Conservation (phyloP, 78 protist species). For the Chrysochromulina tobinii region DNA sequence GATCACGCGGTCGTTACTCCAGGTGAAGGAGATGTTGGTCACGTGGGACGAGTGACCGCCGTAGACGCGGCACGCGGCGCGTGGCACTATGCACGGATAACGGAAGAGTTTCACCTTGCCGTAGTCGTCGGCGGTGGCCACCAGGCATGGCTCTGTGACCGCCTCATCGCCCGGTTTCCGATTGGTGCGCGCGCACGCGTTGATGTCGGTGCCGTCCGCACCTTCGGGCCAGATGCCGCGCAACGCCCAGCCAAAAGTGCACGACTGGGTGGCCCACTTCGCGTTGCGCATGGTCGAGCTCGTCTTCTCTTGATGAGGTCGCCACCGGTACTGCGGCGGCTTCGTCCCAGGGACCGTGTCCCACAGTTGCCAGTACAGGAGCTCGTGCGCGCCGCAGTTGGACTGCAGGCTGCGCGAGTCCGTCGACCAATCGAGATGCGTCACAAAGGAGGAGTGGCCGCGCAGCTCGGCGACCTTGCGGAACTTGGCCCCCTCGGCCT, state of each 20-base stretch:
- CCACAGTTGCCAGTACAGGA: conserved; percentile 17
- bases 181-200: conserved; percentile 6
- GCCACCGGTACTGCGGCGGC: not conserved
- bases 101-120: conserved; percentile 60
- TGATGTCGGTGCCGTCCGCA: conserved; percentile 42
- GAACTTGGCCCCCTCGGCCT: not conserved
- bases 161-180: not conserved
- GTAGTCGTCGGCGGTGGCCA: conserved; percentile 67
- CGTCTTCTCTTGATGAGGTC: not conserved
- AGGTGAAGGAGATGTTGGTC: conserved; percentile 37
- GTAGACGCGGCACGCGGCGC: not conserved
- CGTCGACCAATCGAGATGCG: conserved; percentile 43
- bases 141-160: not conserved
- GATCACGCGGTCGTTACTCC: conserved; percentile 34
- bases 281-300: not conserved
- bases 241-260: conserved; percentile 1
- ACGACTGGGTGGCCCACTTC: conserved; percentile 8
- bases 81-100: conserved; percentile 48
- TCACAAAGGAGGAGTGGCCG: conserved; percentile 27
- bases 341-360: not conserved
- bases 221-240: conserved; percentile 30
- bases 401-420: conserved; percentile 6
- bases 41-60: conserved; percentile 63
- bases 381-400: conserved; percentile 32
- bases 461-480: not conserved